These are phyloP conservation scores for Pichia scutulata DNA, from an alignment of 805 yeast genomes.

Conservation along the genomic window DNA sequence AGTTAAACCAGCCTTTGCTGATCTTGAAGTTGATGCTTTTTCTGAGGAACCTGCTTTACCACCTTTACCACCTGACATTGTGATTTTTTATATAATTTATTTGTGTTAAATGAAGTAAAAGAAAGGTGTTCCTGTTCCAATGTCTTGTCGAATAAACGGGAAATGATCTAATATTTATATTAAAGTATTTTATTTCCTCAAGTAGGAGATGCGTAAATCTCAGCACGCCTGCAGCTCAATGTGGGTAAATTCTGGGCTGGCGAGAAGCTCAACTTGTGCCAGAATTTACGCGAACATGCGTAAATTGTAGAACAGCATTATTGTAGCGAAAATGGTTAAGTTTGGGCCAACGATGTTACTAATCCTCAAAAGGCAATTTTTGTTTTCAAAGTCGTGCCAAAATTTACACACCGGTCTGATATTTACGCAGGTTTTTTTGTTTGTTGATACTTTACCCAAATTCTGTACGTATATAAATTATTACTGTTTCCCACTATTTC, in stretches of 20 bases:
- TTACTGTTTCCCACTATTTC: background rate
- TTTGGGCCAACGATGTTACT: background rate
- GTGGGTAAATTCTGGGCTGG: background rate
- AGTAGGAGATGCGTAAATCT: background rate
- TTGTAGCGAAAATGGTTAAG: background rate
- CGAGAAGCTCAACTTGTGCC: background rate
- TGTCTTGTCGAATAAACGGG: no score
- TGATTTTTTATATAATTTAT: conserved; percentile 7
- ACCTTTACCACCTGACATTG: conserved; percentile 68
- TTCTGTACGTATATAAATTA: background rate
- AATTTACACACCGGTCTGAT: background rate
- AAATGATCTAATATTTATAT: conserved; percentile 7
- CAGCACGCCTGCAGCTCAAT: background rate
- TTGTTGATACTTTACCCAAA: background rate
- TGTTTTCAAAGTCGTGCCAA: background rate
- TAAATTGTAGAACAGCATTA: background rate
- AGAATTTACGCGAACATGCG: background rate
- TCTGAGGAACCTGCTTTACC: conserved; percentile 93
- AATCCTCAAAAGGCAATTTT: background rate
- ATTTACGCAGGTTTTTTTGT: background rate
- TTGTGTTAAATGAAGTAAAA: background rate
- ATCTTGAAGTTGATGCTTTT: conserved; percentile 96
- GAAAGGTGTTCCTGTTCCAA: background rate
- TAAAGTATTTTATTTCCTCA: background rate
- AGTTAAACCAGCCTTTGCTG: conserved; percentile 96